A percentile compares a stretch with the other conserved stretches of the same genome.
phyloP scores from a whole-genome alignment of 2,329 filamentous ascomycete genomes.

The Aspergillus caelatus region DNA sequence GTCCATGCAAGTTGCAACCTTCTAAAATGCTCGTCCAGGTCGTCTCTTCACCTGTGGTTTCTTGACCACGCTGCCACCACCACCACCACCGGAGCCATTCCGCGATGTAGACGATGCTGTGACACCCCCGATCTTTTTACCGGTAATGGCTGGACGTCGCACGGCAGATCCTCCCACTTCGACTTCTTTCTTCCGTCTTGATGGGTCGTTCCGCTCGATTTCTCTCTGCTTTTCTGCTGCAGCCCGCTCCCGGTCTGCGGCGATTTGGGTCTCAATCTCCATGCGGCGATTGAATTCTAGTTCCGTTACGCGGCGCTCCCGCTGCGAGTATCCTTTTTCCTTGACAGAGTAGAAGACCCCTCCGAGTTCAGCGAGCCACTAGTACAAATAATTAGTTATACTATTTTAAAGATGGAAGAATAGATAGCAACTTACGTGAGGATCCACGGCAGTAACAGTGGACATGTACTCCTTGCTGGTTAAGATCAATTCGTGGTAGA shows the following conservation, averaged over 20 bases:
- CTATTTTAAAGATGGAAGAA: background rate
- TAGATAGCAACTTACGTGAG: slow-evolving; percentile 58
- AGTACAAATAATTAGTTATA: slow-evolving; percentile 6
- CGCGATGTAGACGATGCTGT: slow-evolving; percentile 29
- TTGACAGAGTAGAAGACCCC: slow-evolving; percentile 97
- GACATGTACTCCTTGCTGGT: slow-evolving; percentile 98
- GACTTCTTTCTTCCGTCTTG: slow-evolving; percentile 38
- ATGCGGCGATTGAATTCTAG: slow-evolving; percentile 89
- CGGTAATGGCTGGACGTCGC: slow-evolving; percentile 34
- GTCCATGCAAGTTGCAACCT: background rate
- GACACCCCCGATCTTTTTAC: slow-evolving; percentile 33
- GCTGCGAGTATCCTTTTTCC: slow-evolving; percentile 91
- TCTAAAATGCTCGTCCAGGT: slow-evolving; percentile 39
- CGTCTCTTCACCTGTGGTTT: slow-evolving; percentile 39
- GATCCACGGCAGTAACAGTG: slow-evolving; percentile 92
- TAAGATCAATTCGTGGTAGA: slow-evolving; percentile 97
- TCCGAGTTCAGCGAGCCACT: slow-evolving; percentile 92
- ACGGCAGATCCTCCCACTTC: slow-evolving; percentile 42
- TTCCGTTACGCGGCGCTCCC: slow-evolving; percentile 84
- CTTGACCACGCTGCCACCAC: slow-evolving; percentile 43
- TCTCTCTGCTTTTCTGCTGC: slow-evolving; percentile 44
- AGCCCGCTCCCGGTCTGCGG: slow-evolving; percentile 71
- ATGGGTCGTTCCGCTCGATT: slow-evolving; percentile 37
- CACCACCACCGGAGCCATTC: slow-evolving; percentile 22
- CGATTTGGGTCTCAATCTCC: slow-evolving; percentile 93